Evolutionary conservation across 2,329 filamentous ascomycete genomes (phyloP).

Genomic region (Penicillium sumatraense): DNA sequence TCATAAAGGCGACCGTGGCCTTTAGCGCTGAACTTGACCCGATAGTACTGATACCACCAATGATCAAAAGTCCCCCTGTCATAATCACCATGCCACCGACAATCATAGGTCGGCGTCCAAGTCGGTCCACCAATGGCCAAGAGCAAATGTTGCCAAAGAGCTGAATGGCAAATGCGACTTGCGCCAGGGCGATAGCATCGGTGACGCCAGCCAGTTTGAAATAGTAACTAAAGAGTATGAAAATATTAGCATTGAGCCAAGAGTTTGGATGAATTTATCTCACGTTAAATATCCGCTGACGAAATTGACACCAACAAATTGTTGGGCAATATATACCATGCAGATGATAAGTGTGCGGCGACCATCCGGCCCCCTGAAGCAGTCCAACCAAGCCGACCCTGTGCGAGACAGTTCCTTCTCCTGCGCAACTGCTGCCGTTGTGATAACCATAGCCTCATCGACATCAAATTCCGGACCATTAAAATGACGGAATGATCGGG

Average conservation of each 20-base stretch:
- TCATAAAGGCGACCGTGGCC: background rate
- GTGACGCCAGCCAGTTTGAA: background rate
- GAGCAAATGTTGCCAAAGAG: background rate
- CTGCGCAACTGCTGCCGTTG: background rate
- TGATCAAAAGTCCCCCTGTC: background rate
- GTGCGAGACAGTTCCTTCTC: background rate
- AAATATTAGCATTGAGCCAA: background rate
- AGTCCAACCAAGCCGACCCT: background rate
- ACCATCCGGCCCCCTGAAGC: background rate
- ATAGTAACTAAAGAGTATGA: background rate
- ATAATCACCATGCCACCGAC: background rate
- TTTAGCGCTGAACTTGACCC: background rate
- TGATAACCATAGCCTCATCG: background rate
- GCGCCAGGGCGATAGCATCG: background rate
- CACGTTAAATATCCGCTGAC: slow-evolving; percentile 1
- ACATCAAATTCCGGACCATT: background rate
- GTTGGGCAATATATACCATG: slow-evolving; percentile 1
- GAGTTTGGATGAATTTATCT: background rate
- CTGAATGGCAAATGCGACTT: background rate
- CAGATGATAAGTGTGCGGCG: background rate
- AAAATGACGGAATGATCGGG: background rate
- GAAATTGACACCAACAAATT: background rate
- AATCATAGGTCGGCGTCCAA: background rate
- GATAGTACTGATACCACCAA: background rate
- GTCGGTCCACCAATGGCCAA: background rate